These are phyloP conservation scores for Annulohypoxylon nitens DNA, from an alignment of 495 filamentous ascomycete species.

Conservation along the genomic window DNA sequence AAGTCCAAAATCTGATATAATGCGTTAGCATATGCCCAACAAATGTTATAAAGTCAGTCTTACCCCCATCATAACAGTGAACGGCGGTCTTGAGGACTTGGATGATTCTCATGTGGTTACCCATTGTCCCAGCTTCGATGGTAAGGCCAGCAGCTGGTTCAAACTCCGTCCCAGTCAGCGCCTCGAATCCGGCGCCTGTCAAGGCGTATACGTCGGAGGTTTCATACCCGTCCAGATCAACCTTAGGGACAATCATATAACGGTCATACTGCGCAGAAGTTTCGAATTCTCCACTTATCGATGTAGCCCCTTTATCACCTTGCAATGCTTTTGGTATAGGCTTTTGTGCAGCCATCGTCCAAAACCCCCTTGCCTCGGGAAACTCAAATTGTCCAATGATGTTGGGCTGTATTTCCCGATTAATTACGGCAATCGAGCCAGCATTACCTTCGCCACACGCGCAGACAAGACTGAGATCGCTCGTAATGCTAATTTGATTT, in stretches of 20 bases:
- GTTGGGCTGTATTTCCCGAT: constrained; percentile 77
- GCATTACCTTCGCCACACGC: constrained; percentile 76
- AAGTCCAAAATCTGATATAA: constrained; percentile 78
- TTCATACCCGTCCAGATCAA: constrained; percentile 66
- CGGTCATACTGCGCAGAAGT: constrained; percentile 71
- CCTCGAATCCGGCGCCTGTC: constrained; percentile 73
- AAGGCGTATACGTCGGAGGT: constrained; percentile 72
- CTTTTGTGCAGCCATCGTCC: constrained; percentile 72
- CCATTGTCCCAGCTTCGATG: constrained; percentile 82
- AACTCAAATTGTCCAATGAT: constrained; percentile 72
- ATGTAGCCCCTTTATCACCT: constrained; percentile 61
- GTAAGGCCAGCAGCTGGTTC: constrained; percentile 87
- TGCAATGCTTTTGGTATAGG: constrained; percentile 67
- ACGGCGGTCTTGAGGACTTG: constrained; percentile 88
- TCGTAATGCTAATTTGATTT: constrained; percentile 58
- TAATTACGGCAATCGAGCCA: constrained; percentile 79
- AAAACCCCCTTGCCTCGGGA: constrained; percentile 70
- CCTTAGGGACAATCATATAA: constrained; percentile 77
- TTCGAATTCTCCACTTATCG: constrained; percentile 65
- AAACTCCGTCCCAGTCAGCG: constrained; percentile 81
- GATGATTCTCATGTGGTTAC: constrained; percentile 78
- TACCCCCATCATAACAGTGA: constrained; percentile 87
- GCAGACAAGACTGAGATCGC: constrained; percentile 77
- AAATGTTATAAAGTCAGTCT: constrained; percentile 55
- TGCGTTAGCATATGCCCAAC: constrained; percentile 50